Percentiles rank a stretch among this genome's conserved stretches.
Evolutionary conservation across 441 rosid genomes (phyloP).

Genomic region (Gossypium schwendimanii): DNA sequence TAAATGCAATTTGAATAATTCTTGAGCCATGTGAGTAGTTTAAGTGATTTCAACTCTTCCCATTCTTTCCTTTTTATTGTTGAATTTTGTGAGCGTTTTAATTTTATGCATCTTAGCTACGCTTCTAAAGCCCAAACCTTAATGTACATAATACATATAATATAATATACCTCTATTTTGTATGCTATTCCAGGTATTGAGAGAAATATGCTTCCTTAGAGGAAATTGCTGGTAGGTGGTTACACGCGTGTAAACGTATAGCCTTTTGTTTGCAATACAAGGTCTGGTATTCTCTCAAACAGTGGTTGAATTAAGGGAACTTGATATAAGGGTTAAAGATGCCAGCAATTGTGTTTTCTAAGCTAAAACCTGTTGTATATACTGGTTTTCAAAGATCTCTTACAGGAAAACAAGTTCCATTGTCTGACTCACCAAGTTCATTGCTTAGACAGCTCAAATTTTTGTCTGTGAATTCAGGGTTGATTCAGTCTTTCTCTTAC

Average conservation of each 20-base stretch:
- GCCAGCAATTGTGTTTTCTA: constrained; percentile 60
- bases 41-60: too few species aligned
- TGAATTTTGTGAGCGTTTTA: too few species aligned
- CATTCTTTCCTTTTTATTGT: too few species aligned
- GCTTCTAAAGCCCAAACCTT: too few species aligned
- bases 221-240: neutral
- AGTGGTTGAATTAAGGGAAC: constrained; percentile 16
- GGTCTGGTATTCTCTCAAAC: constrained; percentile 12
- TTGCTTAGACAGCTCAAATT: constrained; percentile 20
- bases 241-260: constrained; percentile 7
- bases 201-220: neutral
- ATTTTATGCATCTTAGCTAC: too few species aligned
- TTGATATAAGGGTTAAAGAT: constrained; percentile 35
- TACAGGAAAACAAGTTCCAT: constrained; percentile 10
- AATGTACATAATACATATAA: too few species aligned
- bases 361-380: constrained; percentile 36
- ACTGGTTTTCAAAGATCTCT: constrained; percentile 41
- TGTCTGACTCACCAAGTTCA: constrained; percentile 15
- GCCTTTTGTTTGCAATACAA: neutral
- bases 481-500: constrained; percentile 15
- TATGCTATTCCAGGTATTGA: constrained; percentile 10
- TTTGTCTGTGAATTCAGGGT: constrained; percentile 5
- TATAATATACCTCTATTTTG: neutral
- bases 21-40: too few species aligned
- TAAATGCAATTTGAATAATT: too few species aligned